Percentiles rank a stretch among this genome's conserved stretches.
These are phyloP conservation scores for Penicillium lividum DNA, from an alignment of 495 filamentous ascomycete genomes.

Conservation along the genomic window DNA sequence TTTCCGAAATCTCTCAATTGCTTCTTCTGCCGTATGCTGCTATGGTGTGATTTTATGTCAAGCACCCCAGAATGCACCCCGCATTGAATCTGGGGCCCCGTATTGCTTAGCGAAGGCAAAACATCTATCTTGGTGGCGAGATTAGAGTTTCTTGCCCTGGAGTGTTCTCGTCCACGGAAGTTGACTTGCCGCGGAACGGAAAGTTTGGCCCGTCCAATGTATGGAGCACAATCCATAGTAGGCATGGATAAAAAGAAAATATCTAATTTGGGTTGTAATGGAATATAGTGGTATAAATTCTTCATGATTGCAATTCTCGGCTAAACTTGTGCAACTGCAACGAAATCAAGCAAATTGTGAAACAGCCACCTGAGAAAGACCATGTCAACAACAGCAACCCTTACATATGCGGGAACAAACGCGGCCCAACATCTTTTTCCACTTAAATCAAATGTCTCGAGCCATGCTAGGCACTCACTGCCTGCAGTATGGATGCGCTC, in stretches of 20 bases:
- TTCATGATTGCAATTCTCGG: not conserved
- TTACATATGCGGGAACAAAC: not conserved
- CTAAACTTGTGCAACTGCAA: not conserved
- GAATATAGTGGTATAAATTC: not conserved
- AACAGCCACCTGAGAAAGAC: not conserved
- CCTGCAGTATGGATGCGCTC: slow-evolving; percentile 41
- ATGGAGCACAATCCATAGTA: not conserved
- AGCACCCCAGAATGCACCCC: not conserved
- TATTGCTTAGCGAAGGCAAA: not conserved
- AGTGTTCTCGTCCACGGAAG: slow-evolving; percentile 1
- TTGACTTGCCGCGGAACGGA: slow-evolving; percentile 11
- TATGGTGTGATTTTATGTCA: not conserved
- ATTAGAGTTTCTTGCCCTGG: slow-evolving; percentile 2
- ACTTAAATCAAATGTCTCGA: not conserved
- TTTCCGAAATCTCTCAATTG: not conserved
- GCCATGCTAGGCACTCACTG: slow-evolving; percentile 11
- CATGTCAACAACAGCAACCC: not conserved
- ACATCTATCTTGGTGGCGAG: not conserved
- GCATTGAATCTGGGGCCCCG: slow-evolving; percentile 3
- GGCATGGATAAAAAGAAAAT: not conserved
- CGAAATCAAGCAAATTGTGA: not conserved
- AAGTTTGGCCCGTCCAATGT: not conserved
- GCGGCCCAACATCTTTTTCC: not conserved
- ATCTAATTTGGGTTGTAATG: not conserved
- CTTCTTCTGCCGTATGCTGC: not conserved